Conservation (phyloP, 1,139 yeast genomes). For the Candida sp. region DNA sequence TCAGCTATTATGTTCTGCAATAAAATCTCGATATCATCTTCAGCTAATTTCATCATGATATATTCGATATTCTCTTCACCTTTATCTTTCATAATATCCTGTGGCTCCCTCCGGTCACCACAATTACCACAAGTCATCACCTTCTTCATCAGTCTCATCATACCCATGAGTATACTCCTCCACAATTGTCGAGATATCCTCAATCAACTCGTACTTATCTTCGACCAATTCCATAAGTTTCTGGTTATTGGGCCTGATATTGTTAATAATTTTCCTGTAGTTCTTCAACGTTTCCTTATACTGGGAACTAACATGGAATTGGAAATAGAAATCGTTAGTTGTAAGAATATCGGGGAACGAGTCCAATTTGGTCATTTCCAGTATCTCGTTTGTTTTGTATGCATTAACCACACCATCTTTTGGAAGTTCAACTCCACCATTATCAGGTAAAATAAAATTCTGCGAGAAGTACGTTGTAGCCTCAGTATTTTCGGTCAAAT, state of each 20-base stretch:
- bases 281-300: constrained; percentile 43
- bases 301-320: constrained; percentile 44
- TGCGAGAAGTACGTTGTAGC: constrained; percentile 12
- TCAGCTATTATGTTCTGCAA: no score
- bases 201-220: constrained; percentile 64
- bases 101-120: no score
- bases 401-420: constrained; percentile 11
- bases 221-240: constrained; percentile 42
- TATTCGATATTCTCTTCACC: no score
- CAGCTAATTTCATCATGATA: no score
- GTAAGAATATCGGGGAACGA: constrained; percentile 28
- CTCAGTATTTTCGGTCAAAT: constrained; percentile 5
- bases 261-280: constrained; percentile 45
- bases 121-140: constrained; percentile 7
- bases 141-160: constrained; percentile 15
- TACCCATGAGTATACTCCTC: constrained; percentile 55
- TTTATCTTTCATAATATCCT: no score
- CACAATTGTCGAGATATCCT: constrained; percentile 47
- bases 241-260: constrained; percentile 18
- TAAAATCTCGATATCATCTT: no score
- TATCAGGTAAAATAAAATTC: constrained; percentile 11
- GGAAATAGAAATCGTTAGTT: constrained; percentile 18
- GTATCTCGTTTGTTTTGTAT: constrained; percentile 15
- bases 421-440: constrained; percentile 2
- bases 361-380: constrained; percentile 23